Base-by-base conservation (phyloP, 2,329 filamentous ascomycete species). In the Botrytis elliptica region DNA sequence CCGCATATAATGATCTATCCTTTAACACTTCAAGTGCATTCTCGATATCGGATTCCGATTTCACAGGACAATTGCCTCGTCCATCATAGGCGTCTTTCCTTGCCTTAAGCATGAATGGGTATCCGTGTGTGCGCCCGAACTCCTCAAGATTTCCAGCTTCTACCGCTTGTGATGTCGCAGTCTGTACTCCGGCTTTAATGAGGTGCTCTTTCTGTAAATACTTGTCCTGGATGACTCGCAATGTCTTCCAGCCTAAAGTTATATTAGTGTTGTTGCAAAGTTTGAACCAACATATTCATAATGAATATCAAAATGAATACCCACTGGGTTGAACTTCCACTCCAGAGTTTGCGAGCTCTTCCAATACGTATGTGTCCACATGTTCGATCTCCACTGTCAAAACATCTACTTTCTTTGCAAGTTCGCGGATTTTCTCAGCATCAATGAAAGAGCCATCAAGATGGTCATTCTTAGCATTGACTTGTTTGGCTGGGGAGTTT, bases 331-430 rank as follows among this genome's bases (percentile, higher is more conserved):
- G 83, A 36, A 90, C 85, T 75, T 88, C 84, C 6, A 92, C 89
- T 49, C 91, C 89, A 71, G 86, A 85, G 25, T 88, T 88, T 7
- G 89, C 89, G 73, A 98, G 90, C 80, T 97, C 93, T 83, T 97
- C 93, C 7, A 98, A 88, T 38, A 96, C 91, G 71, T 93, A 86
- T n/a, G 94, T 96, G 82, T 98, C 90, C 74, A 98, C 92, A 83
- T 98, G 95, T 85, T 98, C 95, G 76, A 97, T 98, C 83, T 98
- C 95, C 22, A 97, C 93, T 0, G 94, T 98, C 75, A 98, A 85
- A 25, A 97, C 89, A 81, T 97, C 93, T 78, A 91, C 94, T 49
- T 86, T 84, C 57, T 88, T 84, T 3, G 95, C 94, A n/a, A 98
- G 86, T 81, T 93, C 87, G 62, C 90, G 89, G 77, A 98, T 94